phyloP scores from a whole-genome alignment of 352 stramenopile species.

The Phytophthora citrophthora region DNA sequence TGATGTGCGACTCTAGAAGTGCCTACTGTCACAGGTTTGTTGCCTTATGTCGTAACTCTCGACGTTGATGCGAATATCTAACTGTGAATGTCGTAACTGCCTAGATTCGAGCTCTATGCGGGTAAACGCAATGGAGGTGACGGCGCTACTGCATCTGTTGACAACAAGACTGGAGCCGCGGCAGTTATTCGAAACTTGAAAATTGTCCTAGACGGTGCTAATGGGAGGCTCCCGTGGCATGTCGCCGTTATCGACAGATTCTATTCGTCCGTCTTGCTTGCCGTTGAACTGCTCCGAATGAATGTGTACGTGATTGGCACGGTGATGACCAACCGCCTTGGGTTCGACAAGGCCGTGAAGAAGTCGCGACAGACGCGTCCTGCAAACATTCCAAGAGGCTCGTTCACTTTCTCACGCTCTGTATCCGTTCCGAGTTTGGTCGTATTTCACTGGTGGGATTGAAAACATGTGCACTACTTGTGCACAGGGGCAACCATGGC shows the following conservation, averaged over 20 bases:
- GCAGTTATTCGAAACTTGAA: not conserved
- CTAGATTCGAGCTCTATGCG: not conserved
- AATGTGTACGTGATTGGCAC: not conserved
- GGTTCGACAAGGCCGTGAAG: not conserved
- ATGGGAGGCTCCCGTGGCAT: not conserved
- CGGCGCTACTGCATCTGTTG: not conserved
- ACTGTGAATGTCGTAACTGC: not conserved
- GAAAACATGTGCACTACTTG: not conserved
- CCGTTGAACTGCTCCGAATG: not conserved
- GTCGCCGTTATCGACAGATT: not conserved
- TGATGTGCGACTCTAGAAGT: slow-evolving; percentile 8
- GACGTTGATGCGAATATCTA: not conserved
- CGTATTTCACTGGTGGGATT: not conserved
- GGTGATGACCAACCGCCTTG: not conserved
- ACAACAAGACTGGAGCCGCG: not conserved
- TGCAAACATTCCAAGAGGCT: too few relatives aligned
- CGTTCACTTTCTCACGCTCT: not conserved
- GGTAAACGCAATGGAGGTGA: not conserved
- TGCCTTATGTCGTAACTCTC: not conserved
- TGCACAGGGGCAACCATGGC: not conserved
- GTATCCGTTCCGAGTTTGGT: not conserved
- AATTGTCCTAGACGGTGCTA: not conserved
- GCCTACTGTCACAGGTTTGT: slow-evolving; percentile 7
- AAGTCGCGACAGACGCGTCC: not conserved
- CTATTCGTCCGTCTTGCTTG: not conserved